A percentile compares a stretch with the other conserved stretches of the same genome.
These are phyloP conservation scores for Heliosperma pusillum DNA, from an alignment of 148 eudicot genomes.

Conservation along the genomic window DNA sequence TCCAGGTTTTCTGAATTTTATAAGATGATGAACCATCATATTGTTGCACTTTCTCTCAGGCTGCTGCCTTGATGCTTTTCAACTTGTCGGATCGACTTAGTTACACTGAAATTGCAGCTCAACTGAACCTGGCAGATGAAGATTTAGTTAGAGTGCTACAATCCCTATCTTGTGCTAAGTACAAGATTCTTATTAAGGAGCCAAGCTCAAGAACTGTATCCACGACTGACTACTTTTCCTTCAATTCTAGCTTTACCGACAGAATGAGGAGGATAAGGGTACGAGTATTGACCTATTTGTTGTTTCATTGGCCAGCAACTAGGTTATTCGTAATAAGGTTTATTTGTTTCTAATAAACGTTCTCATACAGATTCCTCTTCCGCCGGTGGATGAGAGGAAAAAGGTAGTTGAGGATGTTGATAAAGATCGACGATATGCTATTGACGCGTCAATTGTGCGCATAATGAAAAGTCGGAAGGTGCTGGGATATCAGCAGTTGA, in stretches of 20 bases:
- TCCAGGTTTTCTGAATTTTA: neutral
- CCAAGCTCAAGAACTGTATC: constrained; percentile 30
- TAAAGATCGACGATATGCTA: constrained; percentile 42
- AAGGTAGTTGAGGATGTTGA: constrained; percentile 49
- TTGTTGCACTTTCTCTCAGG: constrained; percentile 21
- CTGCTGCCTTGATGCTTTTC: constrained; percentile 45
- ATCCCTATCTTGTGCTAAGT: constrained; percentile 39
- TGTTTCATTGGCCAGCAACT: neutral
- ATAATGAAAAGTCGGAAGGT: constrained; percentile 42
- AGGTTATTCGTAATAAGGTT: neutral
- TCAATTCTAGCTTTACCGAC: constrained; percentile 39
- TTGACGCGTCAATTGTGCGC: constrained; percentile 41
- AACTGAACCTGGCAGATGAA: constrained; percentile 32
- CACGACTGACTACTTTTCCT: constrained; percentile 32
- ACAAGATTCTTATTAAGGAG: neutral
- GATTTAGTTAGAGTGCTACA: constrained; percentile 26
- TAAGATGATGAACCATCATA: neutral
- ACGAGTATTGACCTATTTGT: neutral
- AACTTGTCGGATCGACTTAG: constrained; percentile 35
- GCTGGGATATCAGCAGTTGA: constrained; percentile 36
- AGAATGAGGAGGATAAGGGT: constrained; percentile 51
- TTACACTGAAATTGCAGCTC: constrained; percentile 34
- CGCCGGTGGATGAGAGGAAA: constrained; percentile 40
- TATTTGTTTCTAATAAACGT: neutral
- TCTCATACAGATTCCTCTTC: constrained; percentile 37